phyloP scores from a whole-genome alignment of 2,329 filamentous ascomycete genomes.

The Botrytis paeoniae region DNA sequence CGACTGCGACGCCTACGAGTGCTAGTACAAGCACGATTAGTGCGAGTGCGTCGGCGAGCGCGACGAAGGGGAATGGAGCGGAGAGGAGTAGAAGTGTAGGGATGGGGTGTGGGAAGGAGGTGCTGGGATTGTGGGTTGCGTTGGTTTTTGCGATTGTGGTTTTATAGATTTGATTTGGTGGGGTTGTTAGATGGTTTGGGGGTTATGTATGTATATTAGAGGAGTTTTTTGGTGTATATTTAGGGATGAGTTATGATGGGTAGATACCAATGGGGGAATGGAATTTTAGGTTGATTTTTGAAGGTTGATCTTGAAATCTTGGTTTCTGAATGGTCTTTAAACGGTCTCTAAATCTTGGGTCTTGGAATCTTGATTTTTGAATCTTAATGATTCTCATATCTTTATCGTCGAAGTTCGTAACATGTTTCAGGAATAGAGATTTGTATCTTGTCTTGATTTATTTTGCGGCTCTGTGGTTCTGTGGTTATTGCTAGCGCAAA shows the following conservation, averaged over 20 bases:
- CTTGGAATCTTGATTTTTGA: too few relatives aligned
- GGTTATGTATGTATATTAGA: neutral
- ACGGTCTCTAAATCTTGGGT: too few relatives aligned
- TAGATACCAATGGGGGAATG: neutral
- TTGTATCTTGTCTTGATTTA: too few relatives aligned
- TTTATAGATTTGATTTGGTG: neutral
- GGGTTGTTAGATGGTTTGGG: neutral
- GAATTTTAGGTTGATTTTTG: neutral
- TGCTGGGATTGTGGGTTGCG: slow-evolving; percentile 18
- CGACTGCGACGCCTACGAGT: slow-evolving; percentile 44
- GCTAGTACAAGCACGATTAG: slow-evolving; percentile 83
- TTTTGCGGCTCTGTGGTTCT: too few relatives aligned
- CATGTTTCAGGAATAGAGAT: too few relatives aligned
- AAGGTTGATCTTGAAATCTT: too few relatives aligned
- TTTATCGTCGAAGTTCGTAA: too few relatives aligned
- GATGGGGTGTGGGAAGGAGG: slow-evolving; percentile 48
- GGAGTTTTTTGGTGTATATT: neutral
- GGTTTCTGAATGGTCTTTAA: too few relatives aligned
- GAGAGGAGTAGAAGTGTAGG: slow-evolving; percentile 76
- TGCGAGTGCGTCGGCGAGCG: slow-evolving; percentile 67
- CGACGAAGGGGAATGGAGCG: slow-evolving; percentile 84
- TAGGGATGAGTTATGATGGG: neutral
- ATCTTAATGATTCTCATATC: too few relatives aligned
- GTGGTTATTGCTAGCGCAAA: too few relatives aligned
- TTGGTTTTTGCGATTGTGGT: slow-evolving; percentile 17